Evolutionary conservation across 805 yeast genomes (phyloP).

Genomic region (Wickerhamiella sergipiensis): DNA sequence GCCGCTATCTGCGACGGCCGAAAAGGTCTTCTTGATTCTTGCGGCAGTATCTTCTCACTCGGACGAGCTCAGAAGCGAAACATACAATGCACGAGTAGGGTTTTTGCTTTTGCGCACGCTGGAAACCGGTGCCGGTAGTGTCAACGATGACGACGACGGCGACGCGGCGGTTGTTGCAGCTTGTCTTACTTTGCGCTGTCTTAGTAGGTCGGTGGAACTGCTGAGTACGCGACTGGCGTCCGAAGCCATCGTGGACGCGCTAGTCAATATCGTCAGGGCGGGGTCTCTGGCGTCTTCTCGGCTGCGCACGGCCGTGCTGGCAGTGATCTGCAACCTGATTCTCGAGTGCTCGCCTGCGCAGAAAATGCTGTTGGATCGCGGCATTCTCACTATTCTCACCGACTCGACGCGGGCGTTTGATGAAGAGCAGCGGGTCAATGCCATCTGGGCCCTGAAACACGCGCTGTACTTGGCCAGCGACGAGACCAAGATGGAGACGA

Average conservation of each 20-base stretch:
- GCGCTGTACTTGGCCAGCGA: not conserved
- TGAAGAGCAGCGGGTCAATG: not conserved
- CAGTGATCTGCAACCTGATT: not conserved
- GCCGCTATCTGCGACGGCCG: not conserved
- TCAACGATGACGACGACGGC: not conserved
- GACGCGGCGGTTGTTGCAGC: not conserved
- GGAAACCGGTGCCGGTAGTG: not conserved
- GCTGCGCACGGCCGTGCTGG: not conserved
- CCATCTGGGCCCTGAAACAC: not conserved
- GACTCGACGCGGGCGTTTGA: not conserved
- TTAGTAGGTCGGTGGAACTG: not conserved
- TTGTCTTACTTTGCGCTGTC: not conserved
- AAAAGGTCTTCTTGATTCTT: not conserved
- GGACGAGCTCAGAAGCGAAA: not conserved
- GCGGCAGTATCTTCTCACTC: not conserved
- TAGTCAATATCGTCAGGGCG: not conserved
- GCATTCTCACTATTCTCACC: not conserved
- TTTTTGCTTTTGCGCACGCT: not conserved
- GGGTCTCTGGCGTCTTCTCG: not conserved
- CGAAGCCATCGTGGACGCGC: not conserved
- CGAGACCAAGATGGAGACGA: not conserved
- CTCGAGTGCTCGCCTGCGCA: not conserved
- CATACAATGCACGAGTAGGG: not conserved
- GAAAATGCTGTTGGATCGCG: not conserved
- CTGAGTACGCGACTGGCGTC: not conserved